These are phyloP conservation scores for Aspergillus uvarum DNA, from an alignment of 2,329 filamentous ascomycete genomes.

Conservation along the genomic window DNA sequence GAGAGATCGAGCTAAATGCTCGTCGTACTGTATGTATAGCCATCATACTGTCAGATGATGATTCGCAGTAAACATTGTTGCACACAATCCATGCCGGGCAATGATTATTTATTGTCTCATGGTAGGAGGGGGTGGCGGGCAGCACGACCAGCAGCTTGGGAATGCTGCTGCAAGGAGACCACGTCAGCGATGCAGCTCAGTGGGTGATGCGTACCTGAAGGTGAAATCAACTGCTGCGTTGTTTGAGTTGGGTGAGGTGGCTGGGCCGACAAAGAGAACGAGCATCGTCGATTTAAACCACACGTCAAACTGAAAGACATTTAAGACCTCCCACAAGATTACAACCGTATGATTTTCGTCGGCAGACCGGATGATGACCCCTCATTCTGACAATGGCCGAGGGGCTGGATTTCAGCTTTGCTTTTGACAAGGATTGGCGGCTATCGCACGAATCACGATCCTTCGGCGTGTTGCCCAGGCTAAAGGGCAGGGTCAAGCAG, in stretches of 20 bases:
- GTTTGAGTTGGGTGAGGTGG: conserved; percentile 8
- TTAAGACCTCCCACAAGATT: background rate
- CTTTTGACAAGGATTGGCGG: background rate
- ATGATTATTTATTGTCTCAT: background rate
- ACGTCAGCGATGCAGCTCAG: conserved; percentile 23
- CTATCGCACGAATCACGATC: background rate
- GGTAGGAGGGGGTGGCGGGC: background rate
- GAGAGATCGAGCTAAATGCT: conserved; percentile 11
- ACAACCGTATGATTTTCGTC: background rate
- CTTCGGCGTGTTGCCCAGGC: background rate
- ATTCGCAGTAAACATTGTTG: background rate
- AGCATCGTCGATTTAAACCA: background rate
- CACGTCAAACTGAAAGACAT: background rate
- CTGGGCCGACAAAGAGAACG: conserved; percentile 5
- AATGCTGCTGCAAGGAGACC: conserved; percentile 17
- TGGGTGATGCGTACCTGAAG: background rate
- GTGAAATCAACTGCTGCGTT: background rate
- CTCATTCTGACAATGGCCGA: background rate
- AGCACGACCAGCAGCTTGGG: background rate
- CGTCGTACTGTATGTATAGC: conserved; percentile 21
- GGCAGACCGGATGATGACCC: background rate
- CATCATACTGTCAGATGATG: conserved; percentile 18
- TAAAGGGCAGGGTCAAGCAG: background rate
- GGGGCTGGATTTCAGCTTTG: background rate
- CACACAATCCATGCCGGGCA: background rate